phyloP scores from a whole-genome alignment of 805 yeast genomes.

The Candida sithepensis region DNA sequence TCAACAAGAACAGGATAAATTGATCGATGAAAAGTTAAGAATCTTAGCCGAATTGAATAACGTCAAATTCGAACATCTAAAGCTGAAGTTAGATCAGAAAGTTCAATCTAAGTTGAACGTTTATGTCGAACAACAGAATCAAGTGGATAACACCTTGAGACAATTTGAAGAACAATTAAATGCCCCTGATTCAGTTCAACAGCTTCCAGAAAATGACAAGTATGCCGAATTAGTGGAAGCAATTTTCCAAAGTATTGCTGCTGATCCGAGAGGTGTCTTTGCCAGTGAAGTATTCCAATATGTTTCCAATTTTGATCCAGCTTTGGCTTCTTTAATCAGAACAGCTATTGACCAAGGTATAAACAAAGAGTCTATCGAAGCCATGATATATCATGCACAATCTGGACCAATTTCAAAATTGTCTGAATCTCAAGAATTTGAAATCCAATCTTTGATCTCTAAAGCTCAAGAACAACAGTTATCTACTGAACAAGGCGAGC shows the following conservation, averaged over 20 bases:
- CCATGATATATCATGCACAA: slow-evolving; percentile 13
- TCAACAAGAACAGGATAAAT: slow-evolving; percentile 17
- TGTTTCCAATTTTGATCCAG: slow-evolving; percentile 17
- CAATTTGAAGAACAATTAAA: slow-evolving; percentile 16
- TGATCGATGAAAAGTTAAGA: slow-evolving; percentile 25
- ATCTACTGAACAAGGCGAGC: neutral
- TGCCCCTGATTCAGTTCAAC: slow-evolving; percentile 6
- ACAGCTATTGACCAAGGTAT: slow-evolving; percentile 12
- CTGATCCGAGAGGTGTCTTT: slow-evolving; percentile 15
- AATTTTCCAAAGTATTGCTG: slow-evolving; percentile 16
- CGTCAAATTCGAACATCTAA: slow-evolving; percentile 27
- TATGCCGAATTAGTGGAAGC: slow-evolving; percentile 16
- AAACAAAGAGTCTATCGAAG: slow-evolving; percentile 11
- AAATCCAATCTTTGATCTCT: neutral
- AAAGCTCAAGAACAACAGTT: neutral
- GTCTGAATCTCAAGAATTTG: neutral
- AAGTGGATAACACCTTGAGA: slow-evolving; percentile 13
- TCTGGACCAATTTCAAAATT: slow-evolving; percentile 4
- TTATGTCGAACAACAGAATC: slow-evolving; percentile 3
- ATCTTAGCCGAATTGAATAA: slow-evolving; percentile 19
- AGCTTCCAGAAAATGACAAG: neutral
- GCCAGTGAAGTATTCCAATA: slow-evolving; percentile 19
- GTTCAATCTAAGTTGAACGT: slow-evolving; percentile 11
- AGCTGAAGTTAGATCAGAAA: slow-evolving; percentile 19
- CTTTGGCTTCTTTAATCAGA: slow-evolving; percentile 19